These are phyloP conservation scores for Globisporangium heterothallicum DNA, from an alignment of 352 stramenopile species.

Conservation along the genomic window DNA sequence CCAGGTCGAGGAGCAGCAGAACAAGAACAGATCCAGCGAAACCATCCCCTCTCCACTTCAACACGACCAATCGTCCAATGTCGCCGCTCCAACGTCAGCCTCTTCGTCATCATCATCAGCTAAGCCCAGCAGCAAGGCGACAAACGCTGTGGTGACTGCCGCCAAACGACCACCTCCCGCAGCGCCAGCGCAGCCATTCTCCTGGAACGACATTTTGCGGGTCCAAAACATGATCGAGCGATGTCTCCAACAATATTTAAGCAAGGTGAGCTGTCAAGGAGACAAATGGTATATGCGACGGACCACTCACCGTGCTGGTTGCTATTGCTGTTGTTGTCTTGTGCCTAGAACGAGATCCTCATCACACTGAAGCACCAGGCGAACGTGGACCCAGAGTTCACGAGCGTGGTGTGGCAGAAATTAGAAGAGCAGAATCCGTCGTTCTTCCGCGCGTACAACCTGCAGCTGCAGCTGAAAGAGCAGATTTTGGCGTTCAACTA, in stretches of 20 bases:
- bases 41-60: too few relatives aligned
- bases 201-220: constrained; percentile 85
- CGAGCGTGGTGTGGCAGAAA: constrained; percentile 88
- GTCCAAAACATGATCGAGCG: constrained; percentile 89
- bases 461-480: constrained; percentile 85
- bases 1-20: neutral
- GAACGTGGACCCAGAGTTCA: constrained; percentile 81
- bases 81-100: neutral
- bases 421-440: constrained; percentile 88
- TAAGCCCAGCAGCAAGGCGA: neutral
- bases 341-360: constrained; percentile 55
- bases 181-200: constrained; percentile 42
- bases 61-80: too few relatives aligned
- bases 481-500: constrained; percentile 92
- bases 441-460: constrained; percentile 85
- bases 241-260: constrained; percentile 89
- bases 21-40: neutral
- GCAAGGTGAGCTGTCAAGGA: constrained; percentile 47
- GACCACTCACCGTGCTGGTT: neutral
- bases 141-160: neutral
- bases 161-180: constrained; percentile 13
- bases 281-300: too few relatives aligned
- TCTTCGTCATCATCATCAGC: neutral
- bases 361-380: constrained; percentile 55
- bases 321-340: neutral